Percentiles rank a stretch among this genome's conserved stretches.
Conservation (phyloP, 2,329 filamentous ascomycete genomes). For the Cadophora malorum region DNA sequence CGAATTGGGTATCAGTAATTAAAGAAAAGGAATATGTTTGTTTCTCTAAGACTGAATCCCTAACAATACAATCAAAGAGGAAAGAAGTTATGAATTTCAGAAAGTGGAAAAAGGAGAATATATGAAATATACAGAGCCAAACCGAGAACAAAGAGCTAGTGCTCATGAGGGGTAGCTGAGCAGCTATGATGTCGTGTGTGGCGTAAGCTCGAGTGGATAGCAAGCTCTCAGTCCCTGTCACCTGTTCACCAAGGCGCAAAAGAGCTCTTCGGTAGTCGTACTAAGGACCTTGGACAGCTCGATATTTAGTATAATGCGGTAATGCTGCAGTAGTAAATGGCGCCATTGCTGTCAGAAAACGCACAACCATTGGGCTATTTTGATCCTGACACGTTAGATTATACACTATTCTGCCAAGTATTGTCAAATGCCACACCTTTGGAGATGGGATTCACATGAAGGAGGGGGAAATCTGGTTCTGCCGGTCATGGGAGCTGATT, state of each 20-base stretch:
- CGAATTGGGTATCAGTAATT: neutral
- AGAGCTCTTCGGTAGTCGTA: neutral
- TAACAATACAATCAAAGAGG: neutral
- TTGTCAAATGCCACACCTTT: neutral
- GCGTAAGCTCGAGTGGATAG: conserved; percentile 23
- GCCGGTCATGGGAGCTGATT: neutral
- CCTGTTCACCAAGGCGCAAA: neutral
- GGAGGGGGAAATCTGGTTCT: neutral
- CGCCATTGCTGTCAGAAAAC: conserved; percentile 22
- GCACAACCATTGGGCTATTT: neutral
- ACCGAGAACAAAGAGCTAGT: conserved; percentile 14
- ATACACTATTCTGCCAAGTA: conserved; percentile 3
- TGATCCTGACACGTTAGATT: neutral
- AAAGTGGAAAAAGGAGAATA: neutral
- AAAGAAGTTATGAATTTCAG: neutral
- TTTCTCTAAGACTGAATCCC: neutral
- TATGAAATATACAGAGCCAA: neutral
- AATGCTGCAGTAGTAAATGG: conserved; percentile 18
- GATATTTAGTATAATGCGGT: conserved; percentile 11
- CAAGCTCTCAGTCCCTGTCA: conserved; percentile 12
- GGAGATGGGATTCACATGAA: neutral
- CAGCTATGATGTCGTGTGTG: conserved; percentile 30
- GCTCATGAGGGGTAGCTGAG: conserved; percentile 20
- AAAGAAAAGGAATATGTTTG: neutral
- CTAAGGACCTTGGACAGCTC: conserved; percentile 11